Evolutionary conservation across 2,329 filamentous ascomycete genomes (phyloP), one percentile per base, ranked within the genome.

Genomic region (Trichoderma lentiforme): DNA sequence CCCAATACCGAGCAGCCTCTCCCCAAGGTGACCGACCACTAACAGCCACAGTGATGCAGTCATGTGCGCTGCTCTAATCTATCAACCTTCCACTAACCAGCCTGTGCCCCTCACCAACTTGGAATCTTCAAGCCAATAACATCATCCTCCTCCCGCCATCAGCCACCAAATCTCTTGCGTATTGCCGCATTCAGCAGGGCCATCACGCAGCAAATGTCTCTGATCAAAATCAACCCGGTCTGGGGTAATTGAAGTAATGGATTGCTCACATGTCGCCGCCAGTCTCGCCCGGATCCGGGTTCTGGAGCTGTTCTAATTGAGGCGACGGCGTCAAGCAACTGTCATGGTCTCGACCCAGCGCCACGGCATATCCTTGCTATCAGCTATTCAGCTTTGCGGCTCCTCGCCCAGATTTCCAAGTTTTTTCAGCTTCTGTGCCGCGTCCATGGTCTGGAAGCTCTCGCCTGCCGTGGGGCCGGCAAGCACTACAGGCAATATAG

Each of bases 131-230:
- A 8, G 30, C 47, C 64, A 66, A 66, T 66, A 14, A 15, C 36
- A 8, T 39, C 30, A 36, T 3, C 47, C 15, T 39, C 14, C 3
- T 4, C 5, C 12, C 12, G 24, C 24, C 64, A 56, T 28, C 32
- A 28, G 15, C 30, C 28, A 24, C 9, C 5, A 39, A 39, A 39
- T 15, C 63, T 5, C 6, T 24, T 8, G n/a, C 8, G 6, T 0
- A 39, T 39, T 28, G 4, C 34, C 34, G 65, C 65, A 47, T 68
- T n/a, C 34, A 57, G 65, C 64, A 68, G 34, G 24, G 53, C n/a
- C 34, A 30, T 53, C 65, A 47, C 65, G 65, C 65, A n/a, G 24
- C 32, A 58, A 68, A 60, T 68, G 53, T 60, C 53, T 68, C 65
- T 60, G 65, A 60, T 68, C 21, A 11, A 36, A 36, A 36, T 26